These are phyloP conservation scores for Leucocoprinus birnbaumii DNA, from an alignment of 768 basidiomycete species.

Conservation along the genomic window DNA sequence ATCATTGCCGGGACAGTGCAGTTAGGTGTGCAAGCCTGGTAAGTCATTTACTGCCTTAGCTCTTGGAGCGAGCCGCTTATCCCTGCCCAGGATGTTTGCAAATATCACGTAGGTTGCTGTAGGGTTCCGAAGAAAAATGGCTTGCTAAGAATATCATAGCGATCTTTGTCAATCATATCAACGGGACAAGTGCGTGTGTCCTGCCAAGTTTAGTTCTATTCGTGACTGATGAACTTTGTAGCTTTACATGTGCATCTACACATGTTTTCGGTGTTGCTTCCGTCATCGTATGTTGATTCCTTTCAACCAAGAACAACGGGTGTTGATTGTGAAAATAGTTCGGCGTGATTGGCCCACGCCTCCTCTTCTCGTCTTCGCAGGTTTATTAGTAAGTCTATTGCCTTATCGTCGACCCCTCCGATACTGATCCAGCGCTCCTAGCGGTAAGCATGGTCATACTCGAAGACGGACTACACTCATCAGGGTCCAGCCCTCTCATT, in stretches of 20 bases:
- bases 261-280: slow-evolving; percentile 53
- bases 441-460: slow-evolving; percentile 15
- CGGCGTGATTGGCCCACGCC: slow-evolving; percentile 68
- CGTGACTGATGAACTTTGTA: slow-evolving; percentile 15
- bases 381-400: slow-evolving; percentile 51
- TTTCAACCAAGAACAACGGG: neutral
- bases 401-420: slow-evolving; percentile 1
- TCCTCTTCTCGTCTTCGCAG: slow-evolving; percentile 52
- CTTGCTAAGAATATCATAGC: slow-evolving; percentile 21
- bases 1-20: slow-evolving; percentile 64
- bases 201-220: neutral
- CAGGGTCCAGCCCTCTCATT: slow-evolving; percentile 45
- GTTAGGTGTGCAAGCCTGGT: slow-evolving; percentile 65
- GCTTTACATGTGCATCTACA: slow-evolving; percentile 51
- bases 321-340: slow-evolving; percentile 27
- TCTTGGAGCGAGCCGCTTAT: neutral
- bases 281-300: slow-evolving; percentile 47
- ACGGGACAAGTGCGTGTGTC: slow-evolving; percentile 32
- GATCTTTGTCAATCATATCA: slow-evolving; percentile 46
- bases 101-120: slow-evolving; percentile 45
- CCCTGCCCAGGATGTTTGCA: slow-evolving; percentile 50
- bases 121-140: neutral
- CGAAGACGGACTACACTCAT: slow-evolving; percentile 1
- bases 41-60: slow-evolving; percentile 11
- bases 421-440: slow-evolving; percentile 6